Base-by-base conservation (phyloP, 345 rosid genomes). In the Arabis hirsuta region DNA sequence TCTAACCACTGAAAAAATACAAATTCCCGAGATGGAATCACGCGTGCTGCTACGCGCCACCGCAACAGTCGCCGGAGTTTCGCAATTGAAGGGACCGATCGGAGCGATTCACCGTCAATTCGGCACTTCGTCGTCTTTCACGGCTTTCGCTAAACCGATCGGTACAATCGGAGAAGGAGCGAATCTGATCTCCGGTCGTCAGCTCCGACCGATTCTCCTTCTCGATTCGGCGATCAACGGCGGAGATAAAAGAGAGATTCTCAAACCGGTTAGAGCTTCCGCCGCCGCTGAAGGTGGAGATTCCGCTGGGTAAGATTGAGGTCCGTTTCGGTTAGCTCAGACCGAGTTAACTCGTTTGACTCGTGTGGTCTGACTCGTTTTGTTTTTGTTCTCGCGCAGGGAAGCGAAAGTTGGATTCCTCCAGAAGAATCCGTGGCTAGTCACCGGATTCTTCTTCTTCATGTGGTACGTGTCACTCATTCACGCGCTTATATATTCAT, bases 261-360 rank as follows among this genome's bases (percentile, higher is more conserved):
- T 85, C 72, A 72, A 76, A 48, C 94, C 86, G 27, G 63, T 62
- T 24, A 76, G 72, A 24, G 90, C 41, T 9, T 36, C 96, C 56
- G 88, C 93, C 16, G 79, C 96, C 14, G 90, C 95, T 27, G 95
- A 82, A 65, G 90, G 96, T 54, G 82, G 91, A 67, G 96, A 90
- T 86, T 87, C 98, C 86, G 79, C 86, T 77, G 96, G 98, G 98
- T 93, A 96, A 93, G 98, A 88, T 84, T 84, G 92, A 88, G 84
- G 85, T 82, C 79, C 87, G 77, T 86, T 83, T 72, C 77, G 38
- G 38, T 62, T 60, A 64, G 78, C 79, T 73, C 61, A 78, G 13
- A 7, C 19, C 41, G 46, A 46, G 73, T 72, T 79, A 69, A 81
- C 83, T 83, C 82, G 50, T 45, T 72, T 60, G 73, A 76, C 73